phyloP scores from a whole-genome alignment of 768 basidiomycete species.

The Chiua virens region DNA sequence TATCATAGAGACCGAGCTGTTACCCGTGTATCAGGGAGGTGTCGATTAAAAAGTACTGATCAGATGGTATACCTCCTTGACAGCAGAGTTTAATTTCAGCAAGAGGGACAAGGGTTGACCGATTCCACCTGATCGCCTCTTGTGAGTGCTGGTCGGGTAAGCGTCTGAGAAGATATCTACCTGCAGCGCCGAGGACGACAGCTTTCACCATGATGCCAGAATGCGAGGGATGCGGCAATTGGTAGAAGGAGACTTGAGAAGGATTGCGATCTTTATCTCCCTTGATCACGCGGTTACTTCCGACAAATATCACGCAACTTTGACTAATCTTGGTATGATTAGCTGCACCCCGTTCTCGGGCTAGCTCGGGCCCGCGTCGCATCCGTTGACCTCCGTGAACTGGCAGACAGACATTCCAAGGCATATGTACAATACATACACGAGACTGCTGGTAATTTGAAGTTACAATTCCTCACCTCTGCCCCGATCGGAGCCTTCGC shows the following conservation, averaged over 20 bases:
- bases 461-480: slow-evolving; percentile 27
- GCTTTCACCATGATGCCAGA: slow-evolving; percentile 52
- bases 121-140: slow-evolving; percentile 72
- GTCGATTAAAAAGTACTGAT: neutral
- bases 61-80: slow-evolving; percentile 61
- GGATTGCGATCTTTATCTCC: slow-evolving; percentile 16
- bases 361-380: neutral
- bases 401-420: neutral
- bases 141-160: slow-evolving; percentile 2
- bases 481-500: slow-evolving; percentile 23
- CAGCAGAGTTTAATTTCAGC: slow-evolving; percentile 79
- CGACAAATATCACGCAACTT: slow-evolving; percentile 3
- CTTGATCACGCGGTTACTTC: slow-evolving; percentile 14
- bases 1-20: slow-evolving; percentile 90
- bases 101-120: slow-evolving; percentile 95
- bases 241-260: neutral
- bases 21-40: slow-evolving; percentile 1
- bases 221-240: neutral
- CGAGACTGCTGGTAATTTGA: neutral
- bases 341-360: neutral
- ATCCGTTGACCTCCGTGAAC: neutral
- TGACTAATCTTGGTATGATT: no score
- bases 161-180: slow-evolving; percentile 37
- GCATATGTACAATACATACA: no score
- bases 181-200: slow-evolving; percentile 96